Evolutionary conservation across 768 basidiomycete species (phyloP).

Genomic region (Pleurotus cornucopiae): DNA sequence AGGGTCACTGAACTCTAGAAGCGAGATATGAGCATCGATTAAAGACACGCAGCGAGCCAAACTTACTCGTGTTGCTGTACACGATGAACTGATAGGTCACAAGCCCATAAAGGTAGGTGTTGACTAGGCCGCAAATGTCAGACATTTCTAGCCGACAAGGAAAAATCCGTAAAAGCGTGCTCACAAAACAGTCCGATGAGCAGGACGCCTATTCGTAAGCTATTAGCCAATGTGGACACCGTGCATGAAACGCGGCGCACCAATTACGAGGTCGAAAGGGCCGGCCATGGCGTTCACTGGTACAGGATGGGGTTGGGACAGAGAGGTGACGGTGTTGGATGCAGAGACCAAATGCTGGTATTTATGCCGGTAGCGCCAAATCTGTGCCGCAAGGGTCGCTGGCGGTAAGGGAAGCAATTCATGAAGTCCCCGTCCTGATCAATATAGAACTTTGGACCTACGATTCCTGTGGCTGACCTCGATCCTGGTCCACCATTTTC

Average conservation of each 20-base stretch:
- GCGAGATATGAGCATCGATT: background rate
- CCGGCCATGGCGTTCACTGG: background rate
- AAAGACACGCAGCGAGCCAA: conserved; percentile 2
- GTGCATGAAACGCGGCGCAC: background rate
- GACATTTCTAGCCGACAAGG: background rate
- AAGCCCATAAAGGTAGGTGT: conserved; percentile 28
- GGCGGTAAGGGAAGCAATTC: background rate
- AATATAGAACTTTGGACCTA: conserved; percentile 1
- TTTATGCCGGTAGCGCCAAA: background rate
- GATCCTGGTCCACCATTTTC: conserved; percentile 3
- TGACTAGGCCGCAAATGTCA: conserved; percentile 13
- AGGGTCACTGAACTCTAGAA: conserved; percentile 32
- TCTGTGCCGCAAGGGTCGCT: background rate
- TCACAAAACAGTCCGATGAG: conserved; percentile 22
- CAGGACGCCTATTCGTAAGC: conserved; percentile 16
- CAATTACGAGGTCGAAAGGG: conserved; percentile 4
- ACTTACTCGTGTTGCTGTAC: conserved; percentile 28
- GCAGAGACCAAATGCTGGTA: background rate
- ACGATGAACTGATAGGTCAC: conserved; percentile 34
- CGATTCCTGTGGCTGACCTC: background rate
- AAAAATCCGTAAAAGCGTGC: conserved; percentile 6
- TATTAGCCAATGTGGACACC: background rate
- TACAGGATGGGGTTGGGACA: background rate
- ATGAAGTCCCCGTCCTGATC: conserved; percentile 8
- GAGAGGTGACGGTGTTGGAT: background rate